Base-by-base conservation (phyloP, 805 yeast species). In the Ogataea angusta region DNA sequence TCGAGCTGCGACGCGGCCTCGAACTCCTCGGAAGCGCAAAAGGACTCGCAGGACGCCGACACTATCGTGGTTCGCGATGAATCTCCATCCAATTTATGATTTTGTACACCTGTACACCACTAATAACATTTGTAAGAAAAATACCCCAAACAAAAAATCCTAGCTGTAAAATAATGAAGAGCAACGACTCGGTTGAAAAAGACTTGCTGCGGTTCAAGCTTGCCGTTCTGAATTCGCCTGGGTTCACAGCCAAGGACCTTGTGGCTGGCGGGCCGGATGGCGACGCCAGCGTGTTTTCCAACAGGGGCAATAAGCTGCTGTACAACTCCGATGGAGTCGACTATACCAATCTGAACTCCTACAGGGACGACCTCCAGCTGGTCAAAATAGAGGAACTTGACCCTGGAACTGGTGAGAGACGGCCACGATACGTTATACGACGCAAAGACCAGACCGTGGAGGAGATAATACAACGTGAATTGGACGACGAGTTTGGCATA, bases 241-340 rank as follows among this genome's bases (percentile, higher is more conserved):
- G 30, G 7, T 32, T 48, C 4, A 23, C 38, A 4, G 31, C 45
- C 1, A 25, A 38, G 21, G 37, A 46, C 32, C 13, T 36, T 10
- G 17, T 43, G 7, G 10, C 43, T 21, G 45, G 42, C 24, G 42
- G 23, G 26, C 43, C 43, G 16, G 54, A 54, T 25, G 43, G 48
- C 9, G 38, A 44, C 24, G 50, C 45, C 2, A 48, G 55, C 4
- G 37, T 45, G 3, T 47, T 47, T 21, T 52, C 63, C 12, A 62
- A 63, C 43, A 50, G 66, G 32, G 67, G 67, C 12, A 56, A 56
- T 41, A 63, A 62, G 43, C 39, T 58, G n/a, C 40, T 52, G 31
- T 48, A 33, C 32, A 48, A 43, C 22, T 51, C 62, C 14, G 57
- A 52, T 14, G 45, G 43, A 6, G 55, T 60, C 4, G 54, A 54